phyloP scores from a whole-genome alignment of 2,329 filamentous ascomycete species.

The Penicillium sp. region DNA sequence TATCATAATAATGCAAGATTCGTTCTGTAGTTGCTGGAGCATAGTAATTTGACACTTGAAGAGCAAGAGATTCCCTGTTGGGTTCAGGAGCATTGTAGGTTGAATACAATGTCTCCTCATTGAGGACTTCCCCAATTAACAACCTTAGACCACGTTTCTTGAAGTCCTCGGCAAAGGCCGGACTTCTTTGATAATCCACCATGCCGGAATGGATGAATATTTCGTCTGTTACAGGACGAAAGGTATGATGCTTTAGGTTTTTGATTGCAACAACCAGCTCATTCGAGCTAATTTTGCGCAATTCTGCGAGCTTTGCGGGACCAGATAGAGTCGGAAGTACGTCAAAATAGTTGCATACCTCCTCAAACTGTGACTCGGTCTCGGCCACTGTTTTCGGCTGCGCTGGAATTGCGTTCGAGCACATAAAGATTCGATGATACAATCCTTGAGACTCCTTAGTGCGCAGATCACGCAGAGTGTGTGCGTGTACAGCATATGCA shows the following conservation, averaged over 20 bases:
- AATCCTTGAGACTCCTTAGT: neutral
- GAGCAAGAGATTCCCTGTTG: neutral
- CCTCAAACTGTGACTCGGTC: neutral
- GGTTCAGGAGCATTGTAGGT: neutral
- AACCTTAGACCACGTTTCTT: neutral
- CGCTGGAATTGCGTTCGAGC: neutral
- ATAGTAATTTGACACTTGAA: neutral
- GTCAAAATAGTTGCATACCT: neutral
- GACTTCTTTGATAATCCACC: neutral
- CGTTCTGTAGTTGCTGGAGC: neutral
- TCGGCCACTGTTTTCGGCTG: neutral
- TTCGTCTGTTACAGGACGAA: neutral
- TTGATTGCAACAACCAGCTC: neutral
- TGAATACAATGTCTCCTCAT: neutral
- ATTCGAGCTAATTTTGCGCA: neutral
- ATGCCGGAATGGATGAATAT: neutral
- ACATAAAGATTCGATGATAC: neutral
- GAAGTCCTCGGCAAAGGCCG: neutral
- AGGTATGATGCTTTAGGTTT: neutral
- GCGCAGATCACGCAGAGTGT: constrained; percentile 15
- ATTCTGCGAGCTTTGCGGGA: neutral
- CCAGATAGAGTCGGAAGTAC: neutral
- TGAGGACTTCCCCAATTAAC: neutral
- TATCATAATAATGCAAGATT: neutral
- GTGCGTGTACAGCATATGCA: constrained; percentile 43